These are phyloP conservation scores for Mycena alexandri DNA, from an alignment of 768 basidiomycete genomes.

Conservation along the genomic window DNA sequence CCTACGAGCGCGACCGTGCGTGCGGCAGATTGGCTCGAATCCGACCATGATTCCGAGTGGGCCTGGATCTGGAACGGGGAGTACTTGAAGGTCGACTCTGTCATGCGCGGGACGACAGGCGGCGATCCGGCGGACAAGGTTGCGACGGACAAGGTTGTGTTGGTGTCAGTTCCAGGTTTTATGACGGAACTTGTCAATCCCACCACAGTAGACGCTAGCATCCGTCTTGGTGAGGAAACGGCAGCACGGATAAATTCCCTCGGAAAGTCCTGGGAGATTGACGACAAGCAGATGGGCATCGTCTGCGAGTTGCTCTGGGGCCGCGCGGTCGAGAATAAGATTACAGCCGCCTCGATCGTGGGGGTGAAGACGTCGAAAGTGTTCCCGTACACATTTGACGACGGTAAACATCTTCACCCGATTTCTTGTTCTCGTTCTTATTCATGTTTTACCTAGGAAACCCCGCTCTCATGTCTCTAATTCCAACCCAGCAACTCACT, in stretches of 20 bases:
- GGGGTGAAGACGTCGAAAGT: neutral
- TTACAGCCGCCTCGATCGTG: neutral
- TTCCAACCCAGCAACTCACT: slow-evolving; percentile 12
- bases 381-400: slow-evolving; percentile 24
- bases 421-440: neutral
- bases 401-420: slow-evolving; percentile 6
- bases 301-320: slow-evolving; percentile 14
- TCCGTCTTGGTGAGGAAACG: slow-evolving; percentile 3
- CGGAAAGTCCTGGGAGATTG: slow-evolving; percentile 22
- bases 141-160: slow-evolving; percentile 15
- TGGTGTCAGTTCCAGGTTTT: slow-evolving; percentile 19
- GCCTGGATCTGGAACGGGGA: slow-evolving; percentile 30
- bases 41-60: slow-evolving; percentile 5
- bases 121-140: slow-evolving; percentile 20
- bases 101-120: slow-evolving; percentile 15
- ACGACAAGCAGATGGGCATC: slow-evolving; percentile 17
- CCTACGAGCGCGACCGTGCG: neutral
- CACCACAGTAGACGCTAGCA: slow-evolving; percentile 4
- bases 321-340: slow-evolving; percentile 1
- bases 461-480: slow-evolving; percentile 3
- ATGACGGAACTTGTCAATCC: slow-evolving; percentile 25
- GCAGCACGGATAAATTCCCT: slow-evolving; percentile 18
- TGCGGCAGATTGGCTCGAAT: neutral
- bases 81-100: slow-evolving; percentile 18
- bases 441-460: neutral